These are phyloP conservation scores for Trichoderma oligosporum DNA, from an alignment of 2,329 filamentous ascomycete species.

Conservation along the genomic window DNA sequence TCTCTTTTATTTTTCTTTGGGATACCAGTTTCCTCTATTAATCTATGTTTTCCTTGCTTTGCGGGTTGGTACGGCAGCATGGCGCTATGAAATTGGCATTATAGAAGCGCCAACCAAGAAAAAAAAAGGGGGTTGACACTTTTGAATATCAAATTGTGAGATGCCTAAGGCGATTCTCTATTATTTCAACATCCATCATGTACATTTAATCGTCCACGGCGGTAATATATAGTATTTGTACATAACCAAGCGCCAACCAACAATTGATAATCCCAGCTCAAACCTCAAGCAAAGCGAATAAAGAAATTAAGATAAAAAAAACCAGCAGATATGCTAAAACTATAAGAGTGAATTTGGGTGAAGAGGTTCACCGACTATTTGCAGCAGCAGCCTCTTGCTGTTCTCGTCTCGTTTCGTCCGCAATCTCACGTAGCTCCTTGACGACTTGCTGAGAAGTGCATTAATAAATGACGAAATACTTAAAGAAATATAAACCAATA, in stretches of 20 bases:
- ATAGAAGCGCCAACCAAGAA: not conserved
- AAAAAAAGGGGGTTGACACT: not conserved
- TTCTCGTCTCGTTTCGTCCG: slow-evolving; percentile 45
- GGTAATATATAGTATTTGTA: slow-evolving; percentile 4
- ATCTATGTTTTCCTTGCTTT: not conserved
- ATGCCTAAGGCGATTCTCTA: not conserved
- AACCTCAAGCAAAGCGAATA: not conserved
- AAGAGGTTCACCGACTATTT: slow-evolving; percentile 3
- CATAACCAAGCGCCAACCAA: slow-evolving; percentile 1
- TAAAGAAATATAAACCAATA: not conserved
- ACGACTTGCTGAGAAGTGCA: slow-evolving; percentile 49
- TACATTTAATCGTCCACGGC: slow-evolving; percentile 3
- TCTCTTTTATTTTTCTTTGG: not conserved
- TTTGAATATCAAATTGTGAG: not conserved
- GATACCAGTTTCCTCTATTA: not conserved
- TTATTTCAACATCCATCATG: slow-evolving; percentile 2
- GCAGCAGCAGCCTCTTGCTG: slow-evolving; percentile 14
- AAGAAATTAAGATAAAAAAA: not conserved
- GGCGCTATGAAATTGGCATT: slow-evolving; percentile 4
- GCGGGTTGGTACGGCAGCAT: not conserved
- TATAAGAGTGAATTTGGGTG: not conserved
- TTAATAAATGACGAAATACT: not conserved
- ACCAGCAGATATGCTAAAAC: not conserved
- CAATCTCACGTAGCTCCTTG: slow-evolving; percentile 56
- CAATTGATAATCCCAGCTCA: slow-evolving; percentile 8